Evolutionary conservation across 208 protist genomes (phyloP).

Genomic region (Angomonas ambiguus): DNA sequence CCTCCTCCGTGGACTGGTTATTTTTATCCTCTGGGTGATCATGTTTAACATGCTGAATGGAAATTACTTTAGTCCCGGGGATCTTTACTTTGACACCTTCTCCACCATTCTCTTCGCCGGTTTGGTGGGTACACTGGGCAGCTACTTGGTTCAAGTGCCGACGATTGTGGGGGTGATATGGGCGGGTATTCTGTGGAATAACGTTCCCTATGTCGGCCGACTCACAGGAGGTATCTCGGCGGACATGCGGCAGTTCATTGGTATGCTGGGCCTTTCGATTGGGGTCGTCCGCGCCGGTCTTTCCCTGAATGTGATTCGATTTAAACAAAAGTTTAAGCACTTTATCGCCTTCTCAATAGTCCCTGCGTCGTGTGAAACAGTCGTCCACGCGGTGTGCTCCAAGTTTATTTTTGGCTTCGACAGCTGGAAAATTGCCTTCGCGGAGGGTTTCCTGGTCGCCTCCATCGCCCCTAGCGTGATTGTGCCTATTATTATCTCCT

Average conservation of each 20-base stretch:
- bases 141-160: constrained; percentile 31
- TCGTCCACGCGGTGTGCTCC: constrained; percentile 39
- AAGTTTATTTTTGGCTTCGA: constrained; percentile 43
- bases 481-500: constrained; percentile 41
- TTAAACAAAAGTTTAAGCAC: constrained; percentile 45
- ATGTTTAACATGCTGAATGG: constrained; percentile 42
- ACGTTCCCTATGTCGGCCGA: constrained; percentile 35
- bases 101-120: constrained; percentile 45
- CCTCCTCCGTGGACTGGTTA: constrained; percentile 32
- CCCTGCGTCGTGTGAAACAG: constrained; percentile 38
- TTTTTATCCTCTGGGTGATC: constrained; percentile 51
- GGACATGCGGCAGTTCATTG: constrained; percentile 29
- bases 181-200: constrained; percentile 53
- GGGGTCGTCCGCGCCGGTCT: constrained; percentile 49
- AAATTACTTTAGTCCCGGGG: constrained; percentile 44
- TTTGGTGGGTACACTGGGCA: constrained; percentile 32
- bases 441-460: constrained; percentile 44
- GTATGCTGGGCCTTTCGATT: constrained; percentile 41
- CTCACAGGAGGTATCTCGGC: constrained; percentile 41
- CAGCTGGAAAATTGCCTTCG: constrained; percentile 37
- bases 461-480: constrained; percentile 44
- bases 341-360: constrained; percentile 38
- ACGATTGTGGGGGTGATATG: constrained; percentile 45
- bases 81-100: constrained; percentile 50
- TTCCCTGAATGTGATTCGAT: constrained; percentile 42